Base-by-base conservation (phyloP, 1,139 yeast species). In the Tardiomyces depauwii region DNA sequence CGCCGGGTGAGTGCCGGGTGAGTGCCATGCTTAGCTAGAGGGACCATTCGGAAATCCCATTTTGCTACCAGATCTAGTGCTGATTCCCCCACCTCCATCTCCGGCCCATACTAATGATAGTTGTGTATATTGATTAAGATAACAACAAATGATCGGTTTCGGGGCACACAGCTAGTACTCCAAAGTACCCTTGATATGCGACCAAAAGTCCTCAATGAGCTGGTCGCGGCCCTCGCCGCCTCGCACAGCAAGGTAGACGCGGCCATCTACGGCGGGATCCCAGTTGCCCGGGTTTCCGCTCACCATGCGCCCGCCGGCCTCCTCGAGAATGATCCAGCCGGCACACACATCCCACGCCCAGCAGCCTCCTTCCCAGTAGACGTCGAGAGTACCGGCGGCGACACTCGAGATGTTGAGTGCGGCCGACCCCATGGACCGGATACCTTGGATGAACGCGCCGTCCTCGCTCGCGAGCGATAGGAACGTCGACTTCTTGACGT, bases 321-420 rank as follows among this genome's bases (percentile, higher is more conserved):
- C 82, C 39, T 67, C 64, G 11, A 77, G 57, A 47, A 78, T 74
- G 49, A 78, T 69, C 81, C 80, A 77, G 36, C 81, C 81, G 6
- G 82, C 82, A 56, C 80, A 76, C 2, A 77, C 80, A 54, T 78
- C 82, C 82, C 82, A 77, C 7, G 77, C 71, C 52, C 72, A 76
- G 59, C 80, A 76, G 18, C 82, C 80, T 45, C 81, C 81, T 60
- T 77, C 81, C 80, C 82, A 78, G 61, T 77, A 77, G 32, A 76
- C 65, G 55, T 77, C 82, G 38, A 76, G 50, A 46, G 67, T 66
- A 2, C 82, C 82, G 7, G 78, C 66, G 1, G 82, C 80, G 11
- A 74, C 76, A 39, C 72, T 70, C 14, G 77, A 72, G 42, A 77
- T 57, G 47, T 77, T 75, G 70, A 77, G 70, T 1, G 82, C 82